These are phyloP conservation scores for Schoenoplectus tabernaemontani DNA, from an alignment of 202 grass and related monocot species.

Conservation along the genomic window DNA sequence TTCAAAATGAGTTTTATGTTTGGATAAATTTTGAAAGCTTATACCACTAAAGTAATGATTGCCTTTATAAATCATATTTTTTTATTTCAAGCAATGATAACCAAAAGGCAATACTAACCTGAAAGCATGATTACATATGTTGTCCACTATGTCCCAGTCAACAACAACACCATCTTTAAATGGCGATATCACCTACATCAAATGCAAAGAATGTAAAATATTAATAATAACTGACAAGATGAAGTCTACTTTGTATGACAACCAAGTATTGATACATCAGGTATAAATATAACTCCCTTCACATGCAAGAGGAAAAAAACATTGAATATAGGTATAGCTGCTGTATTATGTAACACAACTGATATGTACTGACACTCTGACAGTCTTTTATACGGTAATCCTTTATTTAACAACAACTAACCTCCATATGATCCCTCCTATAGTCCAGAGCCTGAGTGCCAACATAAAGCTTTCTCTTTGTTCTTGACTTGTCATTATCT, in stretches of 20 bases:
- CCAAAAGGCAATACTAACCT: conserved; percentile 49
- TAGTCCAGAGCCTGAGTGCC: conserved; percentile 84
- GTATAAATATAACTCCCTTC: not conserved
- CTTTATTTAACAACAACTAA: conserved; percentile 26
- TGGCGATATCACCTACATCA: conserved; percentile 70
- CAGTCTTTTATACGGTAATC: conserved; percentile 11
- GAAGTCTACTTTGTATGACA: not conserved
- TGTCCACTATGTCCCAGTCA: conserved; percentile 96
- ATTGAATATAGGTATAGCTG: not conserved
- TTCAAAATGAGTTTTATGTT: not conserved
- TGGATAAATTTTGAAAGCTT: not conserved
- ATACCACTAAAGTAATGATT: not conserved
- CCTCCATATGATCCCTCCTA: conserved; percentile 96
- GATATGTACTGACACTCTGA: not conserved
- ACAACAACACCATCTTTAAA: conserved; percentile 89
- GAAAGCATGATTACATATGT: conserved; percentile 98
- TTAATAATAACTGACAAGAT: not conserved
- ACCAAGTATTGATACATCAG: not conserved
- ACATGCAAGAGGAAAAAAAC: not conserved
- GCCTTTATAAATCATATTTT: not conserved
- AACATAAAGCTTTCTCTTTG: conserved; percentile 76
- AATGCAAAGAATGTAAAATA: not conserved
- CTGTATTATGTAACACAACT: not conserved
- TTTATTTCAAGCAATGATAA: not conserved
- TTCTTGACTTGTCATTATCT: conserved; percentile 63